Evolutionary conservation across 257 asterid genomes (phyloP), one percentile per base, ranked within the genome.

Genomic region (Nicotiana otophora): DNA sequence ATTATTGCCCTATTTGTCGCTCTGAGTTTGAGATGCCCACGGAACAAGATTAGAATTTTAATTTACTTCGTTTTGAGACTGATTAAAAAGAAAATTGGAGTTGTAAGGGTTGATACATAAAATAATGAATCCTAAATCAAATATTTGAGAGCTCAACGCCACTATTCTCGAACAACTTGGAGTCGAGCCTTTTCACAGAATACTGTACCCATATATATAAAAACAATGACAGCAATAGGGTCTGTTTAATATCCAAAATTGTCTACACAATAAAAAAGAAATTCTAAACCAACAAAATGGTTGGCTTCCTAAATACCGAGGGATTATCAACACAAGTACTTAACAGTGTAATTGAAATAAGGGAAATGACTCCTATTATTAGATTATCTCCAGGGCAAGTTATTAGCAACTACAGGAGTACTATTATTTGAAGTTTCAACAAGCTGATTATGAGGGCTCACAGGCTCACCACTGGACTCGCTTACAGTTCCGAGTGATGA

Each of bases 1-100:
- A 76, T 23, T 66, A 2, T 26, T 83, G 88, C 51, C 86, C 88
- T 12, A 67, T 77, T 30, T 83, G 86, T 19, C 85, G 80, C 7
- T 75, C 28, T 7, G 30, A 82, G 68, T 75, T 39, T 7, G 30
- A 82, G 68, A 67, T 70, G 34, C 78, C 78, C 68, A 26, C 12
- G 17, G 8, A 63, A 12, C 57, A 10, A 51, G 36, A 60, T 19
- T n/a, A 20, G 15, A 23, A 23, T 23, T 23, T 23, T 23, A 23
- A 23, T 23, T 23, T 23, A 23, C 26, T 23, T 23, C 26, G 26
- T 23, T 23, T 23, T 23, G 26, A 23, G 26, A 23, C 26, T 23
- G 26, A 23, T 23, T 23, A 23, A 23, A 23, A 23, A 23, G 26
- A 23, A 23, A 23, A 23, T 23, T 23, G 26, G 26, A 23, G 26